Evolutionary conservation across 805 yeast genomes (phyloP), one percentile per base, ranked within the genome.

Genomic region (Candida qinlingensis): DNA sequence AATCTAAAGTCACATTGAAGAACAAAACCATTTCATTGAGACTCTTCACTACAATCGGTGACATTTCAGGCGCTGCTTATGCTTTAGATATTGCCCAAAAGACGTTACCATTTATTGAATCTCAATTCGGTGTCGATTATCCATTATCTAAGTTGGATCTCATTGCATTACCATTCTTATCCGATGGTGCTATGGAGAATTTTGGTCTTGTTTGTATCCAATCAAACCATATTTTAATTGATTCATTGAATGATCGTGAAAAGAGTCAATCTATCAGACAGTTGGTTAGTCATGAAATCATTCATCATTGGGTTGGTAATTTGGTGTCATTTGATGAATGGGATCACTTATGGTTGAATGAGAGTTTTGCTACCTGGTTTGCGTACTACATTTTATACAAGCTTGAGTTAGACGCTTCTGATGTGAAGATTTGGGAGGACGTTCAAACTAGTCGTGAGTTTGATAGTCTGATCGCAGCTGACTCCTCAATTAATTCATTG

Each of bases 251-350:
- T 4, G 48, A 55, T 6, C 44, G 53, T 6, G 54, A 60, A 2
- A 54, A 60, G 11, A 54, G 54, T 3, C 64, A 68, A 37, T 70
- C 69, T 52, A 58, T 80, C 27, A 67, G 77, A 51, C 85, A 82
- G 57, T 71, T 86, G 41, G 59, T 87, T 7, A 80, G 79, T 2
- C 95, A 87, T 62, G 91, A 86, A 59, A 58, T 86, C 53, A 81
- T 85, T 30, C 95, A 87, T 61, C 92, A 86, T 66, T 87, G 89
- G 88, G 64, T 87, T 48, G 95, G 94, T 7, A 80, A 87, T 54
- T 69, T 72, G 54, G 74, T 85, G 3, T 71, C 87, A 1, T 83
- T 85, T 57, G 85, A 82, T 44, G 76, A 79, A 19, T 86, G 88
- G 84, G 76, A 74, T 44, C 72, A 76, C 57, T 66, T 86, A 37